Base-by-base conservation (phyloP, 1,284 basidiomycete species). In the Porogramme epimiltina region DNA sequence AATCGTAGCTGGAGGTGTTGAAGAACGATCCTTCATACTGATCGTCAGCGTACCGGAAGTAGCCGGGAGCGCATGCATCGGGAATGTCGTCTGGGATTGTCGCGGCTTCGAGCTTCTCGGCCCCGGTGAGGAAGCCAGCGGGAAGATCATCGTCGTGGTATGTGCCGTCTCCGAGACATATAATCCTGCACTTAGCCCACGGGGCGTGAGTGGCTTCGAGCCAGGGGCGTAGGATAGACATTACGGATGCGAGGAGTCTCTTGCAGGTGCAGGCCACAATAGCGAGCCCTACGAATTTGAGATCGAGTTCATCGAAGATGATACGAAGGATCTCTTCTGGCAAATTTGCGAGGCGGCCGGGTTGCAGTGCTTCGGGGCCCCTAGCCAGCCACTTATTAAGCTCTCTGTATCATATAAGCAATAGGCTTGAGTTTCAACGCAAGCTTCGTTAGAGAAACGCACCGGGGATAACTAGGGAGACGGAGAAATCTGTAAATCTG, bases 111-210 rank as follows among this genome's bases (percentile, higher is more conserved):
- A n/a, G 24, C 28, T 18, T 33, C 20, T 60, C 53, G 2, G 31
- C 44, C n/a, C 28, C 45, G 2, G 46, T 56, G 31, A 61, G 47
- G 20, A 62, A 33, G 38, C 46, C 53, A 2, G 24, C 31, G 11
- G 60, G 51, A 23, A 54, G 47, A 28, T 51, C 47, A 13, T 31
- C 28, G 28, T 52, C 42, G 33, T 11, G 11, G 3, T 25, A 3
- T 31, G 45, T n/a, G 40, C 45, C 43, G 2, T 49, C 50, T 2
- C 53, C 58, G 23, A 58, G 18, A 44, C 58, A 62, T 22, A 60
- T 47, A 20, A 63, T 22, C 19, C 58, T 56, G 15, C 47, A 24
- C n/a, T 49, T 45, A 3, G 44, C 42, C 49, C 54, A 56, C n/a
- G 44, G 28, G 13, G 47, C 33, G 23, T 34, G 16, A 9, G 3